phyloP scores from a whole-genome alignment of 805 yeast genomes.

The Myxozyma neotropica region DNA sequence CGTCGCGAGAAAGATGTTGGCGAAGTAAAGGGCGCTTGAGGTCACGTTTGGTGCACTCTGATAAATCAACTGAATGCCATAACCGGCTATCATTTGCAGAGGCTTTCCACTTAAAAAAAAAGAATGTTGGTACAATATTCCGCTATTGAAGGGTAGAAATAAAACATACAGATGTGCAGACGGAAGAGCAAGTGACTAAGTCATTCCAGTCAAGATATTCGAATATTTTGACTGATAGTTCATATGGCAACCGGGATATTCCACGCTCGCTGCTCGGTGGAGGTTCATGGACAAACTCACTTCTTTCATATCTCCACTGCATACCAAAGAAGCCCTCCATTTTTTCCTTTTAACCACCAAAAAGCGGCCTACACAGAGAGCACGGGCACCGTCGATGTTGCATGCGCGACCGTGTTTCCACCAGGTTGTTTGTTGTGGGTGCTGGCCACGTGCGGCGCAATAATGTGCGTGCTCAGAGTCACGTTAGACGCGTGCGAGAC shows the following conservation, averaged over 20 bases:
- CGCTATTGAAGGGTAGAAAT: neutral
- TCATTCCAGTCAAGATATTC: neutral
- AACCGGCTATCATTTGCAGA: neutral
- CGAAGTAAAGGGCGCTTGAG: neutral
- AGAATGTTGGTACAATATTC: neutral
- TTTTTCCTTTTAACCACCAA: no score
- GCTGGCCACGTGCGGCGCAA: neutral
- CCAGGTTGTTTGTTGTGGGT: no score
- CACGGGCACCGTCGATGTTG: no score
- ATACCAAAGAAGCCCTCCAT: no score
- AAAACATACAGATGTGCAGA: slow-evolving; percentile 16
- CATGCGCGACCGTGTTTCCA: no score
- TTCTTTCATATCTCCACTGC: no score
- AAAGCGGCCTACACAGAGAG: no score
- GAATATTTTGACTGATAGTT: slow-evolving; percentile 14
- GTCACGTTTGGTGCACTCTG: neutral
- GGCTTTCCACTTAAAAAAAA: neutral
- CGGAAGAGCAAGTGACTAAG: slow-evolving; percentile 4
- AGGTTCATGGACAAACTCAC: neutral
- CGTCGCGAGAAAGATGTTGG: neutral
- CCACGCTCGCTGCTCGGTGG: neutral
- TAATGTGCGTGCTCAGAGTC: neutral
- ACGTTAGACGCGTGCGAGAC: neutral
- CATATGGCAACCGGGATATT: slow-evolving; percentile 7
- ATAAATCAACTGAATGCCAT: neutral